phyloP scores from a whole-genome alignment of 2,329 filamentous ascomycete species.

The Paracorniculantispora psalliotae region DNA sequence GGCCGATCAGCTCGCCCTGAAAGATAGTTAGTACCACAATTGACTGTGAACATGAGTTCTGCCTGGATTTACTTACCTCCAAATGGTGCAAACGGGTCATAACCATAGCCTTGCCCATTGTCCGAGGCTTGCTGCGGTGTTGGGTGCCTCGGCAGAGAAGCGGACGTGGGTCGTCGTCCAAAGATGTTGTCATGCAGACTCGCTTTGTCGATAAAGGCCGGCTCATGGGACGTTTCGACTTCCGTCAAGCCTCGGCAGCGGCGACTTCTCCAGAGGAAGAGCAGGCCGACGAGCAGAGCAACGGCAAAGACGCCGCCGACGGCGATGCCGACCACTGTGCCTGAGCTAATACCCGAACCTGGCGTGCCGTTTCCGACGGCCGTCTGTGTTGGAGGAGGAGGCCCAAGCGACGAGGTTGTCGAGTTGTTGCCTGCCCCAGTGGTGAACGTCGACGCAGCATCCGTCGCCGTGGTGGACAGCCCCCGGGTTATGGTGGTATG shows the following conservation, averaged over 20 bases:
- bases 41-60: neutral
- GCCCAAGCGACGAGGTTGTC: neutral
- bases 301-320: slow-evolving; percentile 31
- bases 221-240: neutral
- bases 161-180: slow-evolving; percentile 1
- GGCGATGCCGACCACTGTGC: slow-evolving; percentile 17
- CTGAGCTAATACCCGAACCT: neutral
- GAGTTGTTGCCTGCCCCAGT: neutral
- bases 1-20: slow-evolving; percentile 31
- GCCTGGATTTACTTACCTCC: slow-evolving; percentile 31
- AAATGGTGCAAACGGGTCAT: slow-evolving; percentile 40
- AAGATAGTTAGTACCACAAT: neutral
- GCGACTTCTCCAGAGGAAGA: slow-evolving; percentile 17
- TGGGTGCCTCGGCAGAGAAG: neutral
- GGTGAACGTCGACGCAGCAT: slow-evolving; percentile 12
- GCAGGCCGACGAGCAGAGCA: slow-evolving; percentile 25
- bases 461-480: slow-evolving; percentile 21
- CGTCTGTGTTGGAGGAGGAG: neutral
- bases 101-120: neutral
- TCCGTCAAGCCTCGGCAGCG: neutral
- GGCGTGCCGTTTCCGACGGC: neutral
- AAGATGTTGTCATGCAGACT: slow-evolving; percentile 6
- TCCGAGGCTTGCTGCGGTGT: neutral
- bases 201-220: neutral
- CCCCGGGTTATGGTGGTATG: slow-evolving; percentile 26